phyloP scores from a whole-genome alignment of 768 basidiomycete genomes.

The Boletus barrowsii region DNA sequence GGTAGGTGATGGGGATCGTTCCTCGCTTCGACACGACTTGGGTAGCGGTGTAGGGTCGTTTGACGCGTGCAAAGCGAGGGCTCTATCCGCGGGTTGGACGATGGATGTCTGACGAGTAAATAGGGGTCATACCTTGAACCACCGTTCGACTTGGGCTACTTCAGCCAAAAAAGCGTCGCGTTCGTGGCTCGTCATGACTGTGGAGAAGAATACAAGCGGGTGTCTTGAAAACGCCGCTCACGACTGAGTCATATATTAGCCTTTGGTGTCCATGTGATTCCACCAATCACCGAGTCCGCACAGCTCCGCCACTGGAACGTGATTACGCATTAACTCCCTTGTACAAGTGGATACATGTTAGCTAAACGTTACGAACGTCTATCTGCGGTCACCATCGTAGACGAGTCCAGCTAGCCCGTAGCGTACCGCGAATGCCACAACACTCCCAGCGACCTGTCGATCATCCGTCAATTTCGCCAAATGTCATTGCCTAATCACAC shows the following conservation, averaged over 20 bases:
- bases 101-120: not conserved
- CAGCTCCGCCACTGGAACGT: not conserved
- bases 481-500: conserved; percentile 3
- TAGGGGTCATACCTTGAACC: conserved; percentile 76
- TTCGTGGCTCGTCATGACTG: conserved; percentile 57
- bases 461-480: conserved; percentile 4
- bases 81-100: conserved; percentile 43
- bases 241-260: conserved; percentile 28
- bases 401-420: conserved; percentile 88
- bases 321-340: conserved; percentile 27
- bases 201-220: conserved; percentile 9
- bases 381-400: conserved; percentile 90
- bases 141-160: conserved; percentile 80
- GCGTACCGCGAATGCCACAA: conserved; percentile 78
- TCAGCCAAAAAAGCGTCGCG: conserved; percentile 72
- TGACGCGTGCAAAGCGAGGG: conserved; percentile 83
- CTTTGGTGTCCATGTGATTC: conserved; percentile 12
- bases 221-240: not conserved
- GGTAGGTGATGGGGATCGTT: conserved; percentile 79
- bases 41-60: conserved; percentile 87
- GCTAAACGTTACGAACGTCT: conserved; percentile 11
- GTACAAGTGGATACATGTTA: not conserved
- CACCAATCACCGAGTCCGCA: conserved; percentile 10
- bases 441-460: conserved; percentile 65
- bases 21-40: conserved; percentile 95